Evolutionary conservation across 2,329 filamentous ascomycete species (phyloP), one percentile per base, ranked within the genome.

Genomic region (Stagonosporopsis tanaceti): DNA sequence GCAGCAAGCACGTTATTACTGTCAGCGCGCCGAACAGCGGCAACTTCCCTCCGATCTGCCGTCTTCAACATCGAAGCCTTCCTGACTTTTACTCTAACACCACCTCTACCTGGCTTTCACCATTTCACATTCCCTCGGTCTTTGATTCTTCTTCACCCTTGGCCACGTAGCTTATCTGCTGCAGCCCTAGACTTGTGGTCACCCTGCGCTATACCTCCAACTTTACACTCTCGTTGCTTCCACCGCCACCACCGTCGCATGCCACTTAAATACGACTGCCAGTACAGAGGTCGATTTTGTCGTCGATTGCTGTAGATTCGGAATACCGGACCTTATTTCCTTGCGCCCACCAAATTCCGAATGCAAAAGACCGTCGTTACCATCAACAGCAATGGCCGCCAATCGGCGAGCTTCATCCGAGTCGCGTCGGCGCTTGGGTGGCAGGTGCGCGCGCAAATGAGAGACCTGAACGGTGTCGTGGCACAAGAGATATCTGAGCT

Each of bases 361-460:
- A 77, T 77, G 74, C 73, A 76, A 69, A 75, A 73, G 66, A 95
- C 93, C 81, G 95, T 91, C 53, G 94, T 93, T 74, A 89, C 97
- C 73, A 93, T 98, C 80, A 98, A 98, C 80, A 92, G 92, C 74
- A 94, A 92, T 76, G 95, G 95, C 72, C 91, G 95, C 69, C 95
- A 99, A 82, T 93, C 94, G 64, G 94, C 94, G 57, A 97, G 93
- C 58, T 88, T 99, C 71, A 95, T 97, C 69, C 90, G 95, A 66
- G 93, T 97, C 73, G 94, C 94, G 56, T 92, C 92, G 41, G 95
- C 95, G 59, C 89, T 98, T 53, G 95, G 95, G 65, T 98, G 95
- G 82, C 87, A 89, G 76, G 94, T 99, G 55, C 91, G 92, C 71
- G 95, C 93, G 28, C 95, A 98, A 80, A 84, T 98, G 76, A 87